phyloP scores from a whole-genome alignment of 1,284 basidiomycete species.

The Mycena citricolor region DNA sequence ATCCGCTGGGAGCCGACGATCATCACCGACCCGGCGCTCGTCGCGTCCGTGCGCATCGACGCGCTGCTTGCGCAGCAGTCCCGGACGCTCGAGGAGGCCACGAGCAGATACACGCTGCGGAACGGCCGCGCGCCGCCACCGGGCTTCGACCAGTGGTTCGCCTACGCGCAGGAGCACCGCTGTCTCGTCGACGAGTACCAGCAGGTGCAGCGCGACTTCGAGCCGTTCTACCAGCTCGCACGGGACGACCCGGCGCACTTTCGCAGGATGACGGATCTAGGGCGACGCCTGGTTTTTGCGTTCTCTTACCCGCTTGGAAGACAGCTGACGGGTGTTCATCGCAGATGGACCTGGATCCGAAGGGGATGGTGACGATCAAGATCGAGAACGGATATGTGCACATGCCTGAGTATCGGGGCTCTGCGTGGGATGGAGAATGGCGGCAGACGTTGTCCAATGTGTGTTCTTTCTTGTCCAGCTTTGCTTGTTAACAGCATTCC shows the following conservation, averaged over 20 bases:
- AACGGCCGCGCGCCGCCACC: conserved; percentile 19
- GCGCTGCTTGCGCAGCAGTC: conserved; percentile 16
- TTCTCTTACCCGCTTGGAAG: background rate
- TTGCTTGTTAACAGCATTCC: background rate
- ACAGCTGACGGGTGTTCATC: background rate
- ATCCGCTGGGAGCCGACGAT: no score
- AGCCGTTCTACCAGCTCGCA: conserved; percentile 22
- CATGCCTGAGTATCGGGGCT: conserved; percentile 11
- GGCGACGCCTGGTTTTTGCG: conserved; percentile 10
- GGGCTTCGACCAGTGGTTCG: conserved; percentile 17
- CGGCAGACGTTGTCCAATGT: conserved; percentile 13
- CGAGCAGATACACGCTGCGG: conserved; percentile 13
- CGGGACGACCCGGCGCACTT: conserved; percentile 17
- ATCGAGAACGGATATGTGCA: conserved; percentile 7
- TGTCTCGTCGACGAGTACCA: conserved; percentile 23
- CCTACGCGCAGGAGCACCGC: conserved; percentile 9
- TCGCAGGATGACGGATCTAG: conserved; percentile 16
- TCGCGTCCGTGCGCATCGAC: conserved; percentile 42
- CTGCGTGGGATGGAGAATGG: conserved; percentile 20
- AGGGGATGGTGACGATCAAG: conserved; percentile 12
- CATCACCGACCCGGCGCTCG: no score
- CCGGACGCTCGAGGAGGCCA: conserved; percentile 13
- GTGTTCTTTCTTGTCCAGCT: background rate
- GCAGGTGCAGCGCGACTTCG: conserved; percentile 20
- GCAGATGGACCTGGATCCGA: conserved; percentile 13